These are phyloP conservation scores for Aspergillus leporis DNA, from an alignment of 495 filamentous ascomycete species.

Conservation along the genomic window DNA sequence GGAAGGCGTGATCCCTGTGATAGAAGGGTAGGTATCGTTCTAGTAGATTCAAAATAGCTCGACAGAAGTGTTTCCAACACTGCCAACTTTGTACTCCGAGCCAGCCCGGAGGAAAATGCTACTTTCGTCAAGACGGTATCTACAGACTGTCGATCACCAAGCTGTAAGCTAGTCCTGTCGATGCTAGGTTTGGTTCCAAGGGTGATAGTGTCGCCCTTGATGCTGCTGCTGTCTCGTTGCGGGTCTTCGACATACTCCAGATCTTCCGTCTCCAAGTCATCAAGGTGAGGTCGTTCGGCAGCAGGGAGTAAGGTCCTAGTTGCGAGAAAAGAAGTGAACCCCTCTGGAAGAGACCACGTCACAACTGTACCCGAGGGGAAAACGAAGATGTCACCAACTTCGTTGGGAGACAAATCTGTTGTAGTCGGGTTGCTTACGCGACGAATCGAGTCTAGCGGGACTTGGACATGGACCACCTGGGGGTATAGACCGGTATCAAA, in stretches of 20 bases:
- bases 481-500: slow-evolving; percentile 61
- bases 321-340: slow-evolving; percentile 70
- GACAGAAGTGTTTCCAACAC: slow-evolving; percentile 82
- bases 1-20: slow-evolving; percentile 65
- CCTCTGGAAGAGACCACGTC: slow-evolving; percentile 78
- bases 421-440: slow-evolving; percentile 53
- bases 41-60: slow-evolving; percentile 81
- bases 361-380: slow-evolving; percentile 97
- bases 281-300: slow-evolving; percentile 70
- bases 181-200: slow-evolving; percentile 67
- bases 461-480: slow-evolving; percentile 65
- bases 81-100: slow-evolving; percentile 92
- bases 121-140: slow-evolving; percentile 90
- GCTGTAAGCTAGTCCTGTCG: slow-evolving; percentile 15
- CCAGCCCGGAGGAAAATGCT: slow-evolving; percentile 94
- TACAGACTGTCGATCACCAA: slow-evolving; percentile 42
- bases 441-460: slow-evolving; percentile 54
- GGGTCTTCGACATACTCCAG: slow-evolving; percentile 83
- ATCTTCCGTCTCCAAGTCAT: slow-evolving; percentile 78
- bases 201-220: slow-evolving; percentile 87
- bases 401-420: slow-evolving; percentile 58
- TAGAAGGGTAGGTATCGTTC: slow-evolving; percentile 72
- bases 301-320: slow-evolving; percentile 71
- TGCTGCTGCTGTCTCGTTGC: slow-evolving; percentile 69
- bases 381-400: slow-evolving; percentile 89